Evolutionary conservation across 371 early-diverging fungal species (phyloP).

Genomic region (Mucor lusitanicus): DNA sequence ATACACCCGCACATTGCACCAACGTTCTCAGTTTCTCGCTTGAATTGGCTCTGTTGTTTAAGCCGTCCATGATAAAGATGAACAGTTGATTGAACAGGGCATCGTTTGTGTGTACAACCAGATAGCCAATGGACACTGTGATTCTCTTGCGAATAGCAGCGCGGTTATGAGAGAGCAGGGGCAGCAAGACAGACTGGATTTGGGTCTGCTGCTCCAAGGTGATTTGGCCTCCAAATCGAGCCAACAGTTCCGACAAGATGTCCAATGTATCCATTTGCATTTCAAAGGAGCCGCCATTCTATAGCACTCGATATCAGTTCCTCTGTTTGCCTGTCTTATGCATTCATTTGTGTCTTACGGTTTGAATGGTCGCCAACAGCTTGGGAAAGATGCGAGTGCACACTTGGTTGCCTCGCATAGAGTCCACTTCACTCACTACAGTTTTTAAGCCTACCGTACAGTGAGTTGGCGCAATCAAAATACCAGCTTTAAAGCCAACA

Average conservation of each 20-base stretch:
- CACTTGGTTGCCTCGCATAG: slow-evolving; percentile 50
- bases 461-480: background rate
- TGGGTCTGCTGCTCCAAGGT: slow-evolving; percentile 54
- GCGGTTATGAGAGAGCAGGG: slow-evolving; percentile 70
- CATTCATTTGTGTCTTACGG: slow-evolving; percentile 34
- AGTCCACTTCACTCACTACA: slow-evolving; percentile 69
- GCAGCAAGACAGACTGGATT: slow-evolving; percentile 68
- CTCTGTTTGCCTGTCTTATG: background rate
- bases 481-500: too few relatives aligned
- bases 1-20: slow-evolving; percentile 71
- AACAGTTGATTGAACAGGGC: slow-evolving; percentile 70
- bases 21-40: slow-evolving; percentile 72
- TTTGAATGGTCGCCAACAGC: slow-evolving; percentile 58
- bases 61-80: slow-evolving; percentile 28
- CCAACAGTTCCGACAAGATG: slow-evolving; percentile 79
- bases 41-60: slow-evolving; percentile 47
- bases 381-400: slow-evolving; percentile 66
- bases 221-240: slow-evolving; percentile 71
- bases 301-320: background rate
- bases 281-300: slow-evolving; percentile 61
- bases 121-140: slow-evolving; percentile 72
- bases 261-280: slow-evolving; percentile 85
- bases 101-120: slow-evolving; percentile 74
- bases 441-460: slow-evolving; percentile 65
- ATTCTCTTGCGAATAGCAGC: slow-evolving; percentile 86